phyloP scores from a whole-genome alignment of 345 rosid genomes.

The Linum usitatissimum region DNA sequence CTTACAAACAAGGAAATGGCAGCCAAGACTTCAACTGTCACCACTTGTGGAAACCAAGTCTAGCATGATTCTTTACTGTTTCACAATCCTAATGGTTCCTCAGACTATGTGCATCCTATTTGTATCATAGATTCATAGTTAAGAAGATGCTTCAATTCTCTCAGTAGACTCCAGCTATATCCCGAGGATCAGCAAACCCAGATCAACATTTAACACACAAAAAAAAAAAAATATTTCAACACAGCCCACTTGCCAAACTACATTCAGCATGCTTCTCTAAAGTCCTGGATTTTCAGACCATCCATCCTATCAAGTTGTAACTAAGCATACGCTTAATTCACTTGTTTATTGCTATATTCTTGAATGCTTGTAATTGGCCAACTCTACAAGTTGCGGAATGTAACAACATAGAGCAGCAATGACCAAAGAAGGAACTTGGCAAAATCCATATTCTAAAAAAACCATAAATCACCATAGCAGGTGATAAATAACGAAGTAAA shows the following conservation, averaged over 20 bases:
- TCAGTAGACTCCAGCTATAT: background rate
- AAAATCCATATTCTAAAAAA: background rate
- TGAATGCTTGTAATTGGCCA: background rate
- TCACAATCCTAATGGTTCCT: background rate
- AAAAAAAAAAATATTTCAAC: background rate
- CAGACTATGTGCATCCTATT: background rate
- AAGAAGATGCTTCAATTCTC: background rate
- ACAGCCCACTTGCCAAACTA: background rate
- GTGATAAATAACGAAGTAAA: no score
- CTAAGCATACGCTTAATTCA: background rate
- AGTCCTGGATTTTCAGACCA: background rate
- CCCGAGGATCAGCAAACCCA: background rate
- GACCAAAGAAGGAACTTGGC: background rate
- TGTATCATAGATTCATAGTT: background rate
- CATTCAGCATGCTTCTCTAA: background rate
- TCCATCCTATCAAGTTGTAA: background rate
- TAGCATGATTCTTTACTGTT: background rate
- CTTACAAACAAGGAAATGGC: background rate
- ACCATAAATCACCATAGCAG: background rate
- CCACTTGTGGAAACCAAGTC: background rate
- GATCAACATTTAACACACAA: background rate
- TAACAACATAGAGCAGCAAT: background rate
- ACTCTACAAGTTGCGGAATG: background rate
- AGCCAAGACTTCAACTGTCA: no score
- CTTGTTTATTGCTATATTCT: background rate